These are phyloP conservation scores for Leccinellum rugosiceps DNA, from an alignment of 768 basidiomycete species.

Conservation along the genomic window DNA sequence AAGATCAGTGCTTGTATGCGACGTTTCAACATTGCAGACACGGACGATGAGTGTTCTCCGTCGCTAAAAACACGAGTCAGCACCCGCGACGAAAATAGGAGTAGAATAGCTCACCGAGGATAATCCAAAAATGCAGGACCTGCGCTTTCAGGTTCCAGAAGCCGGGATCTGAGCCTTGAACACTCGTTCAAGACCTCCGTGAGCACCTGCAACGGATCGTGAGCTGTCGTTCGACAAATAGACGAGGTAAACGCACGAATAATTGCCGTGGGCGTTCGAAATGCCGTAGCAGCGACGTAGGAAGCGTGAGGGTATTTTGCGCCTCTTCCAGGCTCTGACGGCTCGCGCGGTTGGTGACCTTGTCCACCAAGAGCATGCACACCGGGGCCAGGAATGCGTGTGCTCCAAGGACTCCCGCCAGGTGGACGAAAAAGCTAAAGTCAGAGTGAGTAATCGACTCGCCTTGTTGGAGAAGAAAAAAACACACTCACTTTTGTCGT, in stretches of 20 bases:
- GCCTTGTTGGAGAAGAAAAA: not conserved
- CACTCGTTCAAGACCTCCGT: conserved; percentile 66
- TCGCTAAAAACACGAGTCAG: conserved; percentile 39
- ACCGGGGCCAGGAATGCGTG: conserved; percentile 79
- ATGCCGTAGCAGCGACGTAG: conserved; percentile 62
- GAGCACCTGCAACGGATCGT: conserved; percentile 46
- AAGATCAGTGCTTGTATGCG: conserved; percentile 66
- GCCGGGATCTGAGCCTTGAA: conserved; percentile 48
- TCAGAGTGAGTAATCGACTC: conserved; percentile 3
- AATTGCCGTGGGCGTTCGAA: conserved; percentile 47
- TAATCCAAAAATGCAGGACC: conserved; percentile 54
- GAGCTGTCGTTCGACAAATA: not conserved
- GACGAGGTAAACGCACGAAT: conserved; percentile 38
- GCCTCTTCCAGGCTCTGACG: conserved; percentile 62
- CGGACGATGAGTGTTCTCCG: conserved; percentile 51
- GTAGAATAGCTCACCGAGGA: conserved; percentile 38
- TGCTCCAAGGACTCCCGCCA: conserved; percentile 78
- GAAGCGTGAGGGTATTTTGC: conserved; percentile 57
- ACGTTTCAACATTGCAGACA: conserved; percentile 45
- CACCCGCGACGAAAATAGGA: not conserved
- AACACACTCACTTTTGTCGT: conserved; percentile 69
- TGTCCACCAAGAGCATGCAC: conserved; percentile 82
- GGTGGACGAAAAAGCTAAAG: conserved; percentile 81
- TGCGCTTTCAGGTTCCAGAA: conserved; percentile 36
- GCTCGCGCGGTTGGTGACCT: conserved; percentile 63